A percentile compares a stretch with the other conserved stretches of the same genome.
These are phyloP conservation scores for Urtica urens DNA, from an alignment of 306 rosid genomes.

Conservation along the genomic window DNA sequence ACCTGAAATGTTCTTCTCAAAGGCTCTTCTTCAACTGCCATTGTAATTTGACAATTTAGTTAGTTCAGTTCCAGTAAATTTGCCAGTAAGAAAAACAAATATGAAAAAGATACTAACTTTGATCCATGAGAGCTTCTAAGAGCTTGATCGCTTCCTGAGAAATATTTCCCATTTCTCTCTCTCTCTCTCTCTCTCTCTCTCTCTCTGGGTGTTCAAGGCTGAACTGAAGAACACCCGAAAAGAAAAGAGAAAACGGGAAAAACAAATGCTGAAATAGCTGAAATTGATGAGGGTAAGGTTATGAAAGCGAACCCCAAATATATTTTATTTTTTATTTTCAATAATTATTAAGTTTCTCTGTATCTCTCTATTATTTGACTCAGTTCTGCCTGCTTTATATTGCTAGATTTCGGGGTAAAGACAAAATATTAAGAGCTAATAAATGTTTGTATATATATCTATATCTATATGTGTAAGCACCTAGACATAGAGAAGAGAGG, in stretches of 20 bases:
- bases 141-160: constrained; percentile 66
- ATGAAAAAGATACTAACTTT: constrained; percentile 29
- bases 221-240: background rate
- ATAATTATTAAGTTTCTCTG: background rate
- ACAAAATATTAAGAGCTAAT: background rate
- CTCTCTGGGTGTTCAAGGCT: background rate
- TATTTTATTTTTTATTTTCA: background rate
- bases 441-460: background rate
- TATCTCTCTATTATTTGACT: background rate
- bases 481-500: constrained; percentile 12
- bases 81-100: background rate
- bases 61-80: background rate
- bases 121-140: constrained; percentile 59
- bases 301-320: background rate
- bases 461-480: background rate
- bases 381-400: background rate
- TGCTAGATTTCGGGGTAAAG: constrained; percentile 3
- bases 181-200: background rate
- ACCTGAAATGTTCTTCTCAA: constrained; percentile 76
- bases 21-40: constrained; percentile 70
- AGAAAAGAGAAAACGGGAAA: background rate
- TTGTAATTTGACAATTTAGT: constrained; percentile 10
- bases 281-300: background rate
- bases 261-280: background rate
- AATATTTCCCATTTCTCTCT: constrained; percentile 42